Evolutionary conservation across 2,329 filamentous ascomycete species (phyloP), one percentile per base, ranked within the genome.

Genomic region (Scortechinia acanthostroma): DNA sequence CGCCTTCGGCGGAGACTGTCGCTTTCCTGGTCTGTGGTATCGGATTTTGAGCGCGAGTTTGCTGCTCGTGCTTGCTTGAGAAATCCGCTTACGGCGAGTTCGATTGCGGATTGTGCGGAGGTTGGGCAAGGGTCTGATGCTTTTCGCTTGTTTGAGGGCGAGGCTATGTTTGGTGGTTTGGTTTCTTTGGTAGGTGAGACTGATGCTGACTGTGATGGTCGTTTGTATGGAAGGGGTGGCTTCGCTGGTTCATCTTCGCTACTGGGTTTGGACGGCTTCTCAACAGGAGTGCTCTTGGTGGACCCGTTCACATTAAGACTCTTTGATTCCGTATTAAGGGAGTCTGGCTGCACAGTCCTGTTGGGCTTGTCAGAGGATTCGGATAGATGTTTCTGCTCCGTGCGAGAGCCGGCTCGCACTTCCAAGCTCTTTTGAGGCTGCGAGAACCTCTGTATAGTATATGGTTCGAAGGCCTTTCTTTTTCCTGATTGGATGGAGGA

Each of bases 401-500:
- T n/a, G n/a, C n/a, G n/a, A n/a, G n/a, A n/a, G n/a, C n/a, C n/a
- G n/a, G n/a, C n/a, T 30, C 25, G 25, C 25, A 10, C n/a, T 10
- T 30, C 25, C 25, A n/a, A 10, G n/a, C n/a, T n/a, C n/a, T 30
- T 30, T 10, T 30, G 10, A n/a, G 10, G 10, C n/a, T 30, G 25
- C 25, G 25, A 30, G 10, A 30, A 30, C 25, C 25, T 30, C 25
- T n/a, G 10, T 10, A 30, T 30, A 30, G 76, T 55, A 44, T 64
- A 77, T 4, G 60, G 52, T 30, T 69, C 64, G 37, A 71, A 58
- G 1, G 75, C 70, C 2, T 69, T 60, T 3, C 66, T 63, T 49
- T 53, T 66, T 3, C 77, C 77, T 0, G 67, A 76, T 55, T 73
- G 70, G 43, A 96, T 80, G 51, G 86, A 93, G 44, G 83, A 76